Percentiles rank a stretch among this genome's conserved stretches.
Evolutionary conservation across 148 eudicot genomes (phyloP).

Genomic region (Fallopia convolvulus): DNA sequence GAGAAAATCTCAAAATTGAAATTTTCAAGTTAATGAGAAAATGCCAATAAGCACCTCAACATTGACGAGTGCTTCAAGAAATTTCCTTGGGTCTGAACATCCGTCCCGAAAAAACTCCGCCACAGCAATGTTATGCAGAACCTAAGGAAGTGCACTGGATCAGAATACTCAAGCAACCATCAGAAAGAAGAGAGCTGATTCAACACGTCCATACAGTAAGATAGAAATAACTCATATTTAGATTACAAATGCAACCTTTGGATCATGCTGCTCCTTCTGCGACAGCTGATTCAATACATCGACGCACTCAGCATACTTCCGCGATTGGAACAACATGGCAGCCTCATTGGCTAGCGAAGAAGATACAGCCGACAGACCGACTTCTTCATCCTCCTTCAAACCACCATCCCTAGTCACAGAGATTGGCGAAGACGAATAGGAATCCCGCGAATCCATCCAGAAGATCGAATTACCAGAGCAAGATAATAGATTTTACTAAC

Average conservation of each 20-base stretch:
- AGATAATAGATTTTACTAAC: too few species aligned
- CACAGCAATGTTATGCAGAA: constrained; percentile 68
- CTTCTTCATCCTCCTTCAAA: constrained; percentile 39
- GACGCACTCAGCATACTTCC: constrained; percentile 61
- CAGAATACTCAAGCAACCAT: background rate
- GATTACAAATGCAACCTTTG: constrained; percentile 39
- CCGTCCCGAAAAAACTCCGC: constrained; percentile 61
- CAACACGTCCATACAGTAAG: background rate
- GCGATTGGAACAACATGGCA: constrained; percentile 47
- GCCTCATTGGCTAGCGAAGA: constrained; percentile 58
- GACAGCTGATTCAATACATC: constrained; percentile 53
- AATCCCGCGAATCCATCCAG: constrained; percentile 56
- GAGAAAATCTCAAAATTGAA: background rate
- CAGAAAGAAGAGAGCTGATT: constrained; percentile 2
- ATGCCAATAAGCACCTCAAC: constrained; percentile 48
- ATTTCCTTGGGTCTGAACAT: constrained; percentile 61
- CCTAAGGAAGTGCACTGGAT: constrained; percentile 27
- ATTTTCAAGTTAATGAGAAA: background rate
- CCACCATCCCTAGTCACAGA: constrained; percentile 23
- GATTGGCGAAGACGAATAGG: constrained; percentile 29
- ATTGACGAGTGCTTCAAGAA: constrained; percentile 47
- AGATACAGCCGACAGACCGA: constrained; percentile 25
- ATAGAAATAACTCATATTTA: background rate
- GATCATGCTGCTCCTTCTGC: constrained; percentile 55
- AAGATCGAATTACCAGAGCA: constrained; percentile 28